Conservation (phyloP, 2,329 filamentous ascomycete genomes). For the Aschersonia sp. region DNA sequence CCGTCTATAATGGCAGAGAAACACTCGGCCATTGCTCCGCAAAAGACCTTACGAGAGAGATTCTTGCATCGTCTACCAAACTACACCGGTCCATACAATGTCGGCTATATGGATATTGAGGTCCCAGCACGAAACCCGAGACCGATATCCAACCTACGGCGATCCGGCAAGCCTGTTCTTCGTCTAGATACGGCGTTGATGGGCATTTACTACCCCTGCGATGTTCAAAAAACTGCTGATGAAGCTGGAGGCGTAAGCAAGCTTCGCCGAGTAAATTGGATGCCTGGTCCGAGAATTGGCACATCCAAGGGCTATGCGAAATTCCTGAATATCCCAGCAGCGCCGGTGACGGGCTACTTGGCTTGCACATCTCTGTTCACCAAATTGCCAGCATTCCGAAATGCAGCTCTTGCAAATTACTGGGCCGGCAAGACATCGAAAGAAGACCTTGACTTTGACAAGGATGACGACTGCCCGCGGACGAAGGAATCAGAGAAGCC, state of each 20-base stretch:
- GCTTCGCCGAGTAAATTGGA: slow-evolving; percentile 44
- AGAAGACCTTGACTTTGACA: slow-evolving; percentile 18
- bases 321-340: slow-evolving; percentile 37
- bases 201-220: slow-evolving; percentile 50
- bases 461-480: slow-evolving; percentile 4
- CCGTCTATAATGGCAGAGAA: slow-evolving; percentile 1
- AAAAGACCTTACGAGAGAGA: slow-evolving; percentile 19
- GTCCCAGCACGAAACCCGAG: slow-evolving; percentile 34
- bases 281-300: slow-evolving; percentile 40
- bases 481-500: slow-evolving; percentile 19
- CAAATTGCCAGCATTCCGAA: slow-evolving; percentile 49
- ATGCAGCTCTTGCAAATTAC: slow-evolving; percentile 40
- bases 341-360: slow-evolving; percentile 36
- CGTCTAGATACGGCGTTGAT: slow-evolving; percentile 43
- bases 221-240: slow-evolving; percentile 14
- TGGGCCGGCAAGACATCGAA: slow-evolving; percentile 29
- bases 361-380: slow-evolving; percentile 46
- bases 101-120: slow-evolving; percentile 55
- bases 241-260: slow-evolving; percentile 17
- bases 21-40: slow-evolving; percentile 11
- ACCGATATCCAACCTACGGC: slow-evolving; percentile 24
- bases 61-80: slow-evolving; percentile 36
- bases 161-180: slow-evolving; percentile 22
- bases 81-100: slow-evolving; percentile 51
- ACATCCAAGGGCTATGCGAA: slow-evolving; percentile 48